Base-by-base conservation (phyloP, 768 basidiomycete genomes). In the Candolleomyces aberdarensis region DNA sequence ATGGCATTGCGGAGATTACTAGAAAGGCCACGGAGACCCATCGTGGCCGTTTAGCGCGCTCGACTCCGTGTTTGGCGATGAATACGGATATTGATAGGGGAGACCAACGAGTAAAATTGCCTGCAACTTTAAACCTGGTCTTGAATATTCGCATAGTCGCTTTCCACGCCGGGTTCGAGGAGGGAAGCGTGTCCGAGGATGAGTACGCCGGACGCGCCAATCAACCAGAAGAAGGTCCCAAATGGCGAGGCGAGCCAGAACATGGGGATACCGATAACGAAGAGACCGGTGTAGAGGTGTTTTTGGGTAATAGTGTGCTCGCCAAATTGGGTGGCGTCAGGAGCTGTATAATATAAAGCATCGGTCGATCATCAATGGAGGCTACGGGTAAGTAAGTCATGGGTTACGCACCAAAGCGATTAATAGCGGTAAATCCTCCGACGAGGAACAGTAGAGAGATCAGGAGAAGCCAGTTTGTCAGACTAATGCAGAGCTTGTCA, bases 151-250 rank as follows among this genome's bases (percentile, higher is more conserved):
- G 89, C 86, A 66, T 97, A 97, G 72, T 96, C 94, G 76, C 90
- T 92, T 76, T 98, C 96, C 57, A 97, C 84, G 29, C 96, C 96
- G 2, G 96, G 96, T 74, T 98, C 96, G 63, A 98, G 86, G 63
- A 98, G 63, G 59, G 83, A 83, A 2, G 96, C 96, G 69, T 98
- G 96, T 10, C 80, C 86, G 63, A 96, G 78, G 68, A 98, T 92
- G 63, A 96, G 77, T 62, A 96, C 80, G 19, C 85, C 82, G 1
- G 92, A 94, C 1, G 91, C 89, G 19, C 95, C 94, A 62, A 96
- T 87, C 66, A 98, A 82, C 93, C 94, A 96, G 83, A 98, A 97
- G 76, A 98, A 85, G 26, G 92, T 91, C 78, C 80, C 74, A 67
- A 93, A 78, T 5, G 92, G 91, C 31, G 87, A 87, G 6, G 90